Percentiles rank a stretch among this genome's conserved stretches.
phyloP scores from a whole-genome alignment of 1,284 basidiomycete species.

The Mycena citricolor region DNA sequence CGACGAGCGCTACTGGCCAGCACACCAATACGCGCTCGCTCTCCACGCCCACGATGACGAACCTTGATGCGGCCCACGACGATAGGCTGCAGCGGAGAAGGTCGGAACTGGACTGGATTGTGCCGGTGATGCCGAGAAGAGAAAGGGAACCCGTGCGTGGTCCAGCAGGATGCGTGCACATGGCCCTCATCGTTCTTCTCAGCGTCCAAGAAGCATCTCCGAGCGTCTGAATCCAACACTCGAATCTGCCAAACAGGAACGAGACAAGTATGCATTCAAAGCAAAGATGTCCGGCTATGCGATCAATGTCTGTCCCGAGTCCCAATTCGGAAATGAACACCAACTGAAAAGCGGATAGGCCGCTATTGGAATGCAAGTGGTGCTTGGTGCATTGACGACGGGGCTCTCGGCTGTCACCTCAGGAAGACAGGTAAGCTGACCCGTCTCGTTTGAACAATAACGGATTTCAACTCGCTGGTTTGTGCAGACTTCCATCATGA shows the following conservation, averaged over 20 bases:
- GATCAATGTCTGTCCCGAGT: slow-evolving; percentile 42
- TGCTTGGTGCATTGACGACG: slow-evolving; percentile 67
- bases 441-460: slow-evolving; percentile 7
- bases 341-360: slow-evolving; percentile 2
- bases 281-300: slow-evolving; percentile 49
- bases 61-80: too few relatives aligned
- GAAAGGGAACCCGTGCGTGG: slow-evolving; percentile 3
- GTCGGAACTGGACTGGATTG: slow-evolving; percentile 19
- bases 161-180: not conserved
- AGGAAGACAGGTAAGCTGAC: slow-evolving; percentile 36
- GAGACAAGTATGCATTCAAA: slow-evolving; percentile 41
- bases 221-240: slow-evolving; percentile 49
- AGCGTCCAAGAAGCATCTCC: slow-evolving; percentile 36
- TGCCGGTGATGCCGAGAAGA: slow-evolving; percentile 6
- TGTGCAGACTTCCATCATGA: slow-evolving; percentile 22
- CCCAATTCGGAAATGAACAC: not conserved
- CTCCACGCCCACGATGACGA: too few relatives aligned
- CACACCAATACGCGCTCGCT: too few relatives aligned
- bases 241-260: slow-evolving; percentile 38
- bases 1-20: too few relatives aligned
- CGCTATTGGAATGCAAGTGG: slow-evolving; percentile 50
- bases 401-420: slow-evolving; percentile 54
- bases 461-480: not conserved
- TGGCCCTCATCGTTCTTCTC: not conserved
- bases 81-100: too few relatives aligned